These are phyloP conservation scores for Populus alba DNA, from an alignment of 345 rosid genomes.

Conservation along the genomic window DNA sequence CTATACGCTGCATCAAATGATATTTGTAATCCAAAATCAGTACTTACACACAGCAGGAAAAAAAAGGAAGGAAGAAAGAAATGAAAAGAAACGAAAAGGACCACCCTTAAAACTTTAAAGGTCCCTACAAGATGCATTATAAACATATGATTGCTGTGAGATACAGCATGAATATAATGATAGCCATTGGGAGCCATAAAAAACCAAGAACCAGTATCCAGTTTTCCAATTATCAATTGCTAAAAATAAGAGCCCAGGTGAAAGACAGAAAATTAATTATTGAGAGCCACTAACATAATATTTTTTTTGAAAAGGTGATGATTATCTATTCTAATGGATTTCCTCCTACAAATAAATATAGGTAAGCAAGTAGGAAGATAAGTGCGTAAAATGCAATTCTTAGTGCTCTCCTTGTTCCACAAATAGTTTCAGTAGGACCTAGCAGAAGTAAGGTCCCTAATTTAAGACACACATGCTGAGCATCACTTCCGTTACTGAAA, in stretches of 20 bases:
- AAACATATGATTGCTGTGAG: not conserved
- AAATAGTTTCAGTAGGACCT: not conserved
- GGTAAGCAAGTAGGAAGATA: not conserved
- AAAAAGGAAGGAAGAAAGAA: no score
- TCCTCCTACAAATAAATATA: not conserved
- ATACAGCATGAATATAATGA: not conserved
- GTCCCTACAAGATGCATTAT: not conserved
- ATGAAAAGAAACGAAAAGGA: not conserved
- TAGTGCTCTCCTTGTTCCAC: not conserved
- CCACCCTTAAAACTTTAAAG: not conserved
- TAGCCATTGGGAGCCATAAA: not conserved
- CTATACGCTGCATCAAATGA: not conserved
- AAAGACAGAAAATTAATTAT: not conserved
- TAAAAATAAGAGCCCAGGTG: not conserved
- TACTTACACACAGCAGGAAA: no score
- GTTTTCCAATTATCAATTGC: not conserved
- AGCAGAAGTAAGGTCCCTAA: not conserved
- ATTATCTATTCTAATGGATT: not conserved
- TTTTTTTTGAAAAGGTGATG: not conserved
- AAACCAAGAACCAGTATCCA: not conserved
- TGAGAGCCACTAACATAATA: not conserved
- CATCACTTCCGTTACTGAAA: not conserved
- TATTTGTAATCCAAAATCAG: not conserved
- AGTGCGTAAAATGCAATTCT: not conserved
- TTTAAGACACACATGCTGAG: not conserved